Conservation (phyloP, 345 rosid genomes). For the Salix caprea region DNA sequence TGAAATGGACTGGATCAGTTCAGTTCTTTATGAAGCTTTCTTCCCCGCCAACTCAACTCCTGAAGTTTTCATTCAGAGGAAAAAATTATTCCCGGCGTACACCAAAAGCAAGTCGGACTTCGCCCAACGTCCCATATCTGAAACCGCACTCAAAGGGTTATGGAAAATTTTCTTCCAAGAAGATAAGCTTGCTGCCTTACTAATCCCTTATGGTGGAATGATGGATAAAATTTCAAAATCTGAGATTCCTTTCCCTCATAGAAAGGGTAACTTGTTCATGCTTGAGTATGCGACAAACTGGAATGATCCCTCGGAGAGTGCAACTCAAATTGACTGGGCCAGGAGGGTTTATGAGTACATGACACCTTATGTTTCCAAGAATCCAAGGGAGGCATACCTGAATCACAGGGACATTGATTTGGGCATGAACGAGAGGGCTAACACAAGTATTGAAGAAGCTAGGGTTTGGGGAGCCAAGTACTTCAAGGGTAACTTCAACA, state of each 20-base stretch:
- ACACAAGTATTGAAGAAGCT: neutral
- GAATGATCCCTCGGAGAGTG: constrained; percentile 8
- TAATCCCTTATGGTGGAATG: constrained; percentile 73
- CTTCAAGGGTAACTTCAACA: constrained; percentile 15
- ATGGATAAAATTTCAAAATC: constrained; percentile 44
- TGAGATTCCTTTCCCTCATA: constrained; percentile 29
- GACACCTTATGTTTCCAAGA: constrained; percentile 21
- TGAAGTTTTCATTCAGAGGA: constrained; percentile 29
- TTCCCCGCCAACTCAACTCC: constrained; percentile 19
- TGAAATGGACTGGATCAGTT: constrained; percentile 36
- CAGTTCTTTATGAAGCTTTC: constrained; percentile 16
- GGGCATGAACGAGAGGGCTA: constrained; percentile 11
- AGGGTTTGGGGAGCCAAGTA: constrained; percentile 18
- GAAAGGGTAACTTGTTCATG: constrained; percentile 23
- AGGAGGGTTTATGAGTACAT: constrained; percentile 20
- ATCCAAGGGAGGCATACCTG: constrained; percentile 21
- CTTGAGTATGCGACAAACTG: constrained; percentile 20
- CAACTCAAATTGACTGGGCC: constrained; percentile 19
- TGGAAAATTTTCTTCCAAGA: constrained; percentile 43
- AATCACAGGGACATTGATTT: constrained; percentile 29
- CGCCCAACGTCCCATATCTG: constrained; percentile 26
- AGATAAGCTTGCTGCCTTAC: constrained; percentile 49
- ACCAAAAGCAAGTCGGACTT: constrained; percentile 43
- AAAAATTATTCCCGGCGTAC: constrained; percentile 7
- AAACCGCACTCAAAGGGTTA: constrained; percentile 19